Conservation (phyloP, 805 yeast species). For the Candida vartiovaarae region DNA sequence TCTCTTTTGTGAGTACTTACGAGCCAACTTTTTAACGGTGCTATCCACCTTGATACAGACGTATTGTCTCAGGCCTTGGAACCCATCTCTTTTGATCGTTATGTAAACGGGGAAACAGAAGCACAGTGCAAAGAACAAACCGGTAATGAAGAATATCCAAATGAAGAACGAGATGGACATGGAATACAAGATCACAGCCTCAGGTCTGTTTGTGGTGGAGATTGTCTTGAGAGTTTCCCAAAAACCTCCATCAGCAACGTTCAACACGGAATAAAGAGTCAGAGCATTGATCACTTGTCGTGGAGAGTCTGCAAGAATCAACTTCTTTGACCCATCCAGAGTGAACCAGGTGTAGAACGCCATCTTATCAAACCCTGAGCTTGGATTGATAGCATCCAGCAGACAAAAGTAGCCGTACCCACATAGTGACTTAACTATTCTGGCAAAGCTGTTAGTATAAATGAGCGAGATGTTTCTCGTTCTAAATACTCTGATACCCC, state of each 20-base stretch:
- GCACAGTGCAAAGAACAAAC: constrained; percentile 47
- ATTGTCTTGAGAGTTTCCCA: constrained; percentile 41
- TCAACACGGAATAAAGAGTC: constrained; percentile 49
- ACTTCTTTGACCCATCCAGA: constrained; percentile 51
- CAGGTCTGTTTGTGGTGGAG: constrained; percentile 53
- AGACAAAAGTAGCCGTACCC: constrained; percentile 67
- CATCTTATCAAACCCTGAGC: constrained; percentile 56
- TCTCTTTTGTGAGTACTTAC: constrained; percentile 12
- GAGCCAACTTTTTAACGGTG: constrained; percentile 46
- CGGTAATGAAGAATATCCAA: constrained; percentile 62
- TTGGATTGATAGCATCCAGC: constrained; percentile 62
- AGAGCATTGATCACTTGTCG: constrained; percentile 79
- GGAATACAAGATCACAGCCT: constrained; percentile 66
- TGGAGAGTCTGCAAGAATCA: constrained; percentile 77
- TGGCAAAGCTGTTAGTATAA: constrained; percentile 61
- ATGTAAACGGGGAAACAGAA: constrained; percentile 45
- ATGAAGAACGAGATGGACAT: constrained; percentile 71
- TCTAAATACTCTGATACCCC: constrained; percentile 51
- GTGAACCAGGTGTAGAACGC: constrained; percentile 61
- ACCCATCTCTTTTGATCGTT: constrained; percentile 33
- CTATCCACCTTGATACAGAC: constrained; percentile 55
- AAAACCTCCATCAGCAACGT: constrained; percentile 25
- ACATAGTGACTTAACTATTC: constrained; percentile 46
- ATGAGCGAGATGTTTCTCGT: constrained; percentile 62
- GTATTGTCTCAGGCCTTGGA: constrained; percentile 46